Conservation (phyloP, 306 rosid species). For the Trifolium pratense region DNA sequence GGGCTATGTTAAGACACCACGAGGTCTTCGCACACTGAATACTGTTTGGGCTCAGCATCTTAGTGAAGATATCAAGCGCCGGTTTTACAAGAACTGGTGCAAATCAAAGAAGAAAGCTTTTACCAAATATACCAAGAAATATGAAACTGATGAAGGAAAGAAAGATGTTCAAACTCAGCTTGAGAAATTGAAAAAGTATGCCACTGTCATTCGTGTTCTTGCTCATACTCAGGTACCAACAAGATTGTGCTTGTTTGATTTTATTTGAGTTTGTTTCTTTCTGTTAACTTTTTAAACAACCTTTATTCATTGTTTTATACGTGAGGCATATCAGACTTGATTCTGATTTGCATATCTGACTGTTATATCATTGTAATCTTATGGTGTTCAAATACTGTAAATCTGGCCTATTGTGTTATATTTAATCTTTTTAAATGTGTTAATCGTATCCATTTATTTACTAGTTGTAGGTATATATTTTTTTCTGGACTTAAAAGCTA, state of each 20-base stretch:
- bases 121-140: constrained; percentile 61
- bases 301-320: too few species aligned
- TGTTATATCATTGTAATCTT: too few species aligned
- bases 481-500: too few species aligned
- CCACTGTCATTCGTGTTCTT: constrained; percentile 68
- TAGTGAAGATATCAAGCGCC: constrained; percentile 72
- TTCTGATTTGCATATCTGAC: neutral
- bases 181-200: constrained; percentile 71
- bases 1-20: constrained; percentile 74
- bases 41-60: constrained; percentile 89
- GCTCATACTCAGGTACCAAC: constrained; percentile 84
- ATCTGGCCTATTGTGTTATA: neutral
- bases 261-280: neutral
- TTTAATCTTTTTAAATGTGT: neutral
- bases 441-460: neutral
- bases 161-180: constrained; percentile 60
- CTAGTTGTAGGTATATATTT: too few species aligned
- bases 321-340: neutral
- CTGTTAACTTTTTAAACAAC: neutral
- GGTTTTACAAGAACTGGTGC: constrained; percentile 86
- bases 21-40: constrained; percentile 67
- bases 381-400: neutral
- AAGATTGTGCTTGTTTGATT: neutral
- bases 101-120: constrained; percentile 86
- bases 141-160: constrained; percentile 69